Evolutionary conservation across 2,329 filamentous ascomycete genomes (phyloP).

Genomic region (Phoma sp.): DNA sequence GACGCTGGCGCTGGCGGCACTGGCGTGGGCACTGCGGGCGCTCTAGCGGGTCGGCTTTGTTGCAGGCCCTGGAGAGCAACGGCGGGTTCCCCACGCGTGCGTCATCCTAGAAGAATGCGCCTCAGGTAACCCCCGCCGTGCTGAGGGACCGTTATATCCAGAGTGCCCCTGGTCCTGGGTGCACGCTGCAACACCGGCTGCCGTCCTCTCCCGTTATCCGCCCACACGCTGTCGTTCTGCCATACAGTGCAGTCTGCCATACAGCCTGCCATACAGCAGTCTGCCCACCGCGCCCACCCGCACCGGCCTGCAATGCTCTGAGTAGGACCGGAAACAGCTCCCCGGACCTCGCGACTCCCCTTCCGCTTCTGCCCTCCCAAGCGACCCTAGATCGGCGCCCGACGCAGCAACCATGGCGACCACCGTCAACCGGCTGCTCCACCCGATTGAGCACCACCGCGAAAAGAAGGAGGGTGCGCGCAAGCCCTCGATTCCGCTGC

Average conservation of each 20-base stretch:
- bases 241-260: too few relatives aligned
- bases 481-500: conserved; percentile 31
- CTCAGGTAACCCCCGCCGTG: conserved; percentile 37
- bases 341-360: conserved; percentile 18
- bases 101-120: conserved; percentile 20
- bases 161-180: conserved; percentile 32
- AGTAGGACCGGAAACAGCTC: conserved; percentile 21
- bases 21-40: not conserved
- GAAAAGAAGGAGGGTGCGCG: conserved; percentile 32
- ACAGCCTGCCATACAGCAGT: too few relatives aligned
- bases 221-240: too few relatives aligned
- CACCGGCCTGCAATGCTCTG: conserved; percentile 21
- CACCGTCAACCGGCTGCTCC: conserved; percentile 47
- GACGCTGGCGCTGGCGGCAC: not conserved
- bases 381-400: conserved; percentile 18
- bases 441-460: conserved; percentile 43
- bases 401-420: conserved; percentile 43
- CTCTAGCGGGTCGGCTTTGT: conserved; percentile 13
- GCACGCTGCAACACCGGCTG: conserved; percentile 21
- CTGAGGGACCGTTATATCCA: conserved; percentile 14
- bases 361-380: conserved; percentile 22
- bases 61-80: conserved; percentile 12
- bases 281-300: not conserved
- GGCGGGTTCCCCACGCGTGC: conserved; percentile 19
- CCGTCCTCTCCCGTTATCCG: conserved; percentile 2